Evolutionary conservation across 208 protist species (phyloP), one percentile per base, ranked within the genome.

Genomic region (Leishmania turanica): DNA sequence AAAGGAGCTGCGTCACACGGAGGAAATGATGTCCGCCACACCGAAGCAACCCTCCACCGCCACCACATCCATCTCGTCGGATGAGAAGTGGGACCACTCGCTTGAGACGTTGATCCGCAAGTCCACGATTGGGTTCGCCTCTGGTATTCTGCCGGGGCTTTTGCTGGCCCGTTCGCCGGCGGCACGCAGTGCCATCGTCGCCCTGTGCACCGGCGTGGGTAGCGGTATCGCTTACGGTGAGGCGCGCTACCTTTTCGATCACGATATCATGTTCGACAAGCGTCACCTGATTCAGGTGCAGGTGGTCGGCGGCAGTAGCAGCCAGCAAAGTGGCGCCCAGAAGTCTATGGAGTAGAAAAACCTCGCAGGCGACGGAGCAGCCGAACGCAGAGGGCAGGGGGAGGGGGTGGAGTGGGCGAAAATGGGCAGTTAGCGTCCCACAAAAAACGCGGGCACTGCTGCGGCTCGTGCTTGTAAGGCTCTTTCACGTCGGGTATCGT

Each of bases 61-160:
- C 21, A 76, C 62, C 31, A 21, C 80, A 1, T 71, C 80, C 3
- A 73, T 97, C 49, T 87, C 80, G n/a, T 85, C 86, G 27, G 89
- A 91, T 24, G 95, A 98, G 87, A 98, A 98, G 84, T 98, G 95
- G 94, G 92, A 98, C 60, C 95, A 98, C 80, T 93, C 90, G 37
- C 69, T 97, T 2, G 95, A 98, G 71, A 96, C 88, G 76, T 83
- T 94, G 62, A 87, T 96, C 51, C 95, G 95, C n/a, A 98, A 98
- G 83, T 89, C 92, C 3, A 93, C 85, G 31, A 88, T 98, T 68
- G 95, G 93, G 19, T 86, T 97, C 42, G 89, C 86, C 45, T 79
- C 85, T 24, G 92, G 95, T 56, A 89, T 96, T 75, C 74, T 96
- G 4, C 93, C 92, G 0, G 87, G 91, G 0, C 84, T 98, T 17